These are phyloP conservation scores for Aspergillus pseudoterreus DNA, from an alignment of 2,329 filamentous ascomycete species.

Conservation along the genomic window DNA sequence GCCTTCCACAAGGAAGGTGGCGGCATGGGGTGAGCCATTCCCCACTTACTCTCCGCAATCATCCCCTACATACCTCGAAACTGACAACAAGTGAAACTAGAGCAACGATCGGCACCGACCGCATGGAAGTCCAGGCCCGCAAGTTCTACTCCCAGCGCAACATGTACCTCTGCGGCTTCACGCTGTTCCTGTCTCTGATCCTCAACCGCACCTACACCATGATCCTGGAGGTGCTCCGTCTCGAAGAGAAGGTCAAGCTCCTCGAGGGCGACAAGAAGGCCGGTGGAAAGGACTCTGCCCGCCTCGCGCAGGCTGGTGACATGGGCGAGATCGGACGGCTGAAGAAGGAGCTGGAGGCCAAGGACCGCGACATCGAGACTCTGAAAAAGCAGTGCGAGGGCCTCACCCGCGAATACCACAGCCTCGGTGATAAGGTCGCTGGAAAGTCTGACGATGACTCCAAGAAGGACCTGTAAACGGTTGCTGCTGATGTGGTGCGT, in stretches of 20 bases:
- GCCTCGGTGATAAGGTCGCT: slow-evolving; percentile 77
- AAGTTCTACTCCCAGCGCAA: slow-evolving; percentile 99
- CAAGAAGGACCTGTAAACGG: slow-evolving; percentile 55
- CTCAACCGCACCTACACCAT: slow-evolving; percentile 97
- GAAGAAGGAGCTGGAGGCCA: slow-evolving; percentile 63
- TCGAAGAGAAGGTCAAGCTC: slow-evolving; percentile 86
- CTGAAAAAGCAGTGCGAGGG: slow-evolving; percentile 91
- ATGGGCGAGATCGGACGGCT: slow-evolving; percentile 75
- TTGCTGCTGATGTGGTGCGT: neutral
- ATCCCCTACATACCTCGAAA: neutral
- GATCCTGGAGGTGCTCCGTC: slow-evolving; percentile 86
- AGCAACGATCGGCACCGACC: slow-evolving; percentile 84
- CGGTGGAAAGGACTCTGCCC: slow-evolving; percentile 65
- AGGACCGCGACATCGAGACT: slow-evolving; percentile 78
- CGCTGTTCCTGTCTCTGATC: slow-evolving; percentile 96
- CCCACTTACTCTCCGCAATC: neutral
- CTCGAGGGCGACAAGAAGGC: slow-evolving; percentile 65
- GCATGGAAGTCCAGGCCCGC: slow-evolving; percentile 96
- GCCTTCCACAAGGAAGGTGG: slow-evolving; percentile 62
- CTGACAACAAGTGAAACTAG: slow-evolving; percentile 21
- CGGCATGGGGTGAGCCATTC: slow-evolving; percentile 47
- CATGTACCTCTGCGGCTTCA: slow-evolving; percentile 99
- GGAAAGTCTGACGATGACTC: slow-evolving; percentile 45
- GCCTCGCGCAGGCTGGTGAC: slow-evolving; percentile 68
- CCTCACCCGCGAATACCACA: slow-evolving; percentile 79